A percentile compares a stretch with the other conserved stretches of the same genome.
phyloP scores from a whole-genome alignment of 2,329 filamentous ascomycete genomes.

The Fusarium cicatricum region DNA sequence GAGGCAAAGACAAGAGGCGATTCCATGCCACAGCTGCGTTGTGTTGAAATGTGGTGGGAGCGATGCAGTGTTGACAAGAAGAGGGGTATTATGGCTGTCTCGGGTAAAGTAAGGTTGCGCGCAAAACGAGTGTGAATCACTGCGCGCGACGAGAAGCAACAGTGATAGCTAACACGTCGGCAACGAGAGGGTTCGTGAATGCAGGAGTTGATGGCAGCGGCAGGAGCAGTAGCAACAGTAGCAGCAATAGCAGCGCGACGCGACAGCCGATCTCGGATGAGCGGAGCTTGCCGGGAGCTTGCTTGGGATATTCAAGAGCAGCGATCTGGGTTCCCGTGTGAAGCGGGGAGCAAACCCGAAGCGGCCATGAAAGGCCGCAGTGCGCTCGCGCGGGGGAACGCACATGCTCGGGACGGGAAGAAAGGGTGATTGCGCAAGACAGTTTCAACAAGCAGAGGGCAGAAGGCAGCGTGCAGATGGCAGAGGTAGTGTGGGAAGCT shows the following conservation, averaged over 20 bases:
- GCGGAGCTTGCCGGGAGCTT: constrained; percentile 29
- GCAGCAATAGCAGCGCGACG: constrained; percentile 11
- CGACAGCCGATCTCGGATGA: constrained; percentile 34
- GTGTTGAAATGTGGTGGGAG: constrained; percentile 9
- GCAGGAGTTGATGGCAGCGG: constrained; percentile 2
- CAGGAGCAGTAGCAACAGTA: constrained; percentile 4
- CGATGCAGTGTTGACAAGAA: constrained; percentile 10
- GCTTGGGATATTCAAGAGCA: constrained; percentile 17
- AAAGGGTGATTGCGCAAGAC: constrained; percentile 26
- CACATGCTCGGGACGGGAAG: constrained; percentile 28
- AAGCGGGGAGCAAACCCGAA: constrained; percentile 33
- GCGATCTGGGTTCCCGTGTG: constrained; percentile 21
- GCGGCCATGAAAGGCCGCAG: constrained; percentile 21
- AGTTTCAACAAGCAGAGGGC: constrained; percentile 8
- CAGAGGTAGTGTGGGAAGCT: constrained; percentile 14
- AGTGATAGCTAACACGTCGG: constrained; percentile 2
- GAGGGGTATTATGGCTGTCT: constrained; percentile 19
- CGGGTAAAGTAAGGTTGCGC: constrained; percentile 12
- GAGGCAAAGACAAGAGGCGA: constrained; percentile 8
- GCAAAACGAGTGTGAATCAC: constrained; percentile 28
- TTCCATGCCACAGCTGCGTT: constrained; percentile 30
- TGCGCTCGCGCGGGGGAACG: constrained; percentile 33
- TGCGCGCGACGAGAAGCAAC: constrained; percentile 5
- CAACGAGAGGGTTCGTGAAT: constrained; percentile 2
- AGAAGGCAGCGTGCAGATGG: not conserved